phyloP scores from a whole-genome alignment of 2,329 filamentous ascomycete genomes.

The Fusarium goolgardi region DNA sequence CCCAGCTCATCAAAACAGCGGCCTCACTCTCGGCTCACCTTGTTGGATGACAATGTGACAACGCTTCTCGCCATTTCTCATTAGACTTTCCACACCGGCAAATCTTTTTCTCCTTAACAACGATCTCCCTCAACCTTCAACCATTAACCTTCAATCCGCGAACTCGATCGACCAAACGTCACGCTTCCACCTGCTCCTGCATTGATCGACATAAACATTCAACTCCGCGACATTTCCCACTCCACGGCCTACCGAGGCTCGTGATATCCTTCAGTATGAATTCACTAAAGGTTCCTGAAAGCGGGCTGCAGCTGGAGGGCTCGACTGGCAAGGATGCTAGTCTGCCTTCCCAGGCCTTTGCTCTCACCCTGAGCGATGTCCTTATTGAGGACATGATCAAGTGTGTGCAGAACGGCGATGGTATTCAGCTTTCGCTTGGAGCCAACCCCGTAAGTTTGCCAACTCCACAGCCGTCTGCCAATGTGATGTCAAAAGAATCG shows the following conservation, averaged over 20 bases:
- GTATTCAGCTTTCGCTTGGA: slow-evolving; percentile 68
- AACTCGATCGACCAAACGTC: slow-evolving; percentile 23
- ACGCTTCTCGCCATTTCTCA: slow-evolving; percentile 35
- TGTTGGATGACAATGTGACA: slow-evolving; percentile 47
- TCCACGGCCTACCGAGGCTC: slow-evolving; percentile 45
- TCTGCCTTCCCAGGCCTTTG: slow-evolving; percentile 67
- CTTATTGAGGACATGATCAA: slow-evolving; percentile 72
- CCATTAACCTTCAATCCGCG: slow-evolving; percentile 10
- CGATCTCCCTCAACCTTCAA: slow-evolving; percentile 2
- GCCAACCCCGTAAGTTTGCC: slow-evolving; percentile 66
- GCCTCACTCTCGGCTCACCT: slow-evolving; percentile 45
- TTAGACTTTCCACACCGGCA: slow-evolving; percentile 22
- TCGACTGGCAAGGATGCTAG: slow-evolving; percentile 57
- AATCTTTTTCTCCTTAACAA: slow-evolving; percentile 17
- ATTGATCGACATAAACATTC: slow-evolving; percentile 43
- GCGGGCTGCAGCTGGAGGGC: slow-evolving; percentile 68
- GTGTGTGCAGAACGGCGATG: slow-evolving; percentile 66
- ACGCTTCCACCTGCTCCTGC: slow-evolving; percentile 27
- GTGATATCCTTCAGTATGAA: slow-evolving; percentile 58
- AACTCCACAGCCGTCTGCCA: neutral
- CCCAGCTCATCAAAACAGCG: slow-evolving; percentile 43
- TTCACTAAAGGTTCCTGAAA: slow-evolving; percentile 66
- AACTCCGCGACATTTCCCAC: slow-evolving; percentile 47
- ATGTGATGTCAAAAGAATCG: neutral
- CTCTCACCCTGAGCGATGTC: slow-evolving; percentile 67